Percentiles rank a stretch among this genome's conserved stretches.
phyloP scores from a whole-genome alignment of 1,139 yeast species.

The Protomyces inundatus region DNA sequence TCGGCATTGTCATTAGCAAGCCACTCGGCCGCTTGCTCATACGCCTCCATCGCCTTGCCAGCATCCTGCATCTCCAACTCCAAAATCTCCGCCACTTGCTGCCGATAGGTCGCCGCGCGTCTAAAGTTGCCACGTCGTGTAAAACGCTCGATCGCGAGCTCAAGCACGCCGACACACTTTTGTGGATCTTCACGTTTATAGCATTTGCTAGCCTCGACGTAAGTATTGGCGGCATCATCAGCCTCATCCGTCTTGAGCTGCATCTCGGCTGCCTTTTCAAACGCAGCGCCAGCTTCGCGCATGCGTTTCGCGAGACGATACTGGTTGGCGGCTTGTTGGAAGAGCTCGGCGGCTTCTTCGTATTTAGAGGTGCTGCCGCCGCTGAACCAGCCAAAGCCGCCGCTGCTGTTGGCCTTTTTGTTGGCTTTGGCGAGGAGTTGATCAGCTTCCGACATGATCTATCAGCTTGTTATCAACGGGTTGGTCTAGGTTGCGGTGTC shows the following conservation, averaged over 20 bases:
- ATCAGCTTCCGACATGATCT: slow-evolving; percentile 22
- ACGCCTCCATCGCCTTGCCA: slow-evolving; percentile 65
- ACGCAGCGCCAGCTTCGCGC: slow-evolving; percentile 70
- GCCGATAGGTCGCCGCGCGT: slow-evolving; percentile 88
- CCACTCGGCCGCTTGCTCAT: slow-evolving; percentile 95
- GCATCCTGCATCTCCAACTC: slow-evolving; percentile 67
- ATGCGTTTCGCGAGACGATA: slow-evolving; percentile 69
- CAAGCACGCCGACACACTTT: slow-evolving; percentile 49
- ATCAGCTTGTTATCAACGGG: not conserved
- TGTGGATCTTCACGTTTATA: slow-evolving; percentile 65
- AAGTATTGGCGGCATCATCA: slow-evolving; percentile 88
- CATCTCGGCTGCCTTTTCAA: slow-evolving; percentile 76
- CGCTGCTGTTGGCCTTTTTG: slow-evolving; percentile 61
- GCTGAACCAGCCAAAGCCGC: slow-evolving; percentile 64
- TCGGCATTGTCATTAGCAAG: slow-evolving; percentile 89
- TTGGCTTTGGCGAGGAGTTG: slow-evolving; percentile 48
- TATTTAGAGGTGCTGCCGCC: slow-evolving; percentile 64
- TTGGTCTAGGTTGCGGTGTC: not conserved
- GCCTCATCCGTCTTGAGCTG: slow-evolving; percentile 70
- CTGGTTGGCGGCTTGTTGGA: slow-evolving; percentile 83
- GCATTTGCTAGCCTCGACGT: slow-evolving; percentile 86
- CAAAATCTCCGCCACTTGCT: slow-evolving; percentile 82
- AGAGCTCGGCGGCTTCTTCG: slow-evolving; percentile 91
- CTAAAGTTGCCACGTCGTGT: slow-evolving; percentile 91
- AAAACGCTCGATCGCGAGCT: slow-evolving; percentile 73